Evolutionary conservation across 2,329 filamentous ascomycete genomes (phyloP).

Genomic region (Trichoderma brevicompactum): DNA sequence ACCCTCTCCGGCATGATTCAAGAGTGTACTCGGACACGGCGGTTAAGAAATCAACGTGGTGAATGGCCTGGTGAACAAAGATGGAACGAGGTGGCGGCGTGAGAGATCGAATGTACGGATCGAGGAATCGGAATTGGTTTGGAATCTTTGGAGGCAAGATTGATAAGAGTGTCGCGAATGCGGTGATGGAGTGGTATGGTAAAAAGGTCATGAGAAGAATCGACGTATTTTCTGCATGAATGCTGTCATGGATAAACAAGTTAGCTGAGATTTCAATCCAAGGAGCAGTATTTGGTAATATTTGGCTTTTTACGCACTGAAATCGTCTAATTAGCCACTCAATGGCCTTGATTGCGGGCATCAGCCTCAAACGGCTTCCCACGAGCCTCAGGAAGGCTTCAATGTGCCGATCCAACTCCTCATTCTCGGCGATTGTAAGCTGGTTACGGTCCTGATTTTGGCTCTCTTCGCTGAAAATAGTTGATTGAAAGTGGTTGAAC

Average conservation of each 20-base stretch:
- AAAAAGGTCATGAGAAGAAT: conserved; percentile 83
- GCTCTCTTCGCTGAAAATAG: conserved; percentile 92
- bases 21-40: conserved; percentile 79
- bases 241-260: conserved; percentile 53
- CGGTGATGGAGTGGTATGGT: conserved; percentile 84
- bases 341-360: conserved; percentile 85
- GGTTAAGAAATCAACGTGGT: conserved; percentile 75
- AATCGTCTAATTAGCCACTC: conserved; percentile 96
- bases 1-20: conserved; percentile 69
- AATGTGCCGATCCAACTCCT: conserved; percentile 75
- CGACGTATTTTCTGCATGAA: conserved; percentile 88
- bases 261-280: conserved; percentile 15
- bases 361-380: conserved; percentile 76
- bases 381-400: conserved; percentile 83
- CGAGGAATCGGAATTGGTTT: conserved; percentile 78
- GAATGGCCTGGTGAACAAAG: conserved; percentile 81
- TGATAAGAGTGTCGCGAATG: conserved; percentile 83
- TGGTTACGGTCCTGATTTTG: conserved; percentile 84
- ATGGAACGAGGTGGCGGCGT: conserved; percentile 78
- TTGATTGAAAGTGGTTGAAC: conserved; percentile 74
- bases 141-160: conserved; percentile 81
- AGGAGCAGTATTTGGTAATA: not conserved
- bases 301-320: conserved; percentile 57
- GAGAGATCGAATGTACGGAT: conserved; percentile 80
- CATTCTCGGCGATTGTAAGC: conserved; percentile 81